Base-by-base conservation (phyloP, 352 stramenopile species). In the Phytophthora rubi region DNA sequence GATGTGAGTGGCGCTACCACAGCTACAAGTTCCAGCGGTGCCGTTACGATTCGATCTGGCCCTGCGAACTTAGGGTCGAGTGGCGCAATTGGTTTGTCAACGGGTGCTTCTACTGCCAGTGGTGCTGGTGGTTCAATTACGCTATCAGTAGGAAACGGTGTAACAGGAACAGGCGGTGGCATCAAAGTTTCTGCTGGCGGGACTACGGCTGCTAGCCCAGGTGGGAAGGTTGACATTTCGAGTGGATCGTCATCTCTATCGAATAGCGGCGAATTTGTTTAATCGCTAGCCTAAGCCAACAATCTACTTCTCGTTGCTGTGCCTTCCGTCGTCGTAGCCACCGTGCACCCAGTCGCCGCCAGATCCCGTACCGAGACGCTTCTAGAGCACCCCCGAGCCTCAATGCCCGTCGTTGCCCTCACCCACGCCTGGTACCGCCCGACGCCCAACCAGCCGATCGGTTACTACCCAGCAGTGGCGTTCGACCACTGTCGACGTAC, bases 101-200 rank as follows among this genome's bases (percentile, higher is more conserved):
- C 58, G 12, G 70, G 62, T 13, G 57, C n/a, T 5, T 51, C 58
- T n/a, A 65, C 12, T 9, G 49, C 30, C 10, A 51, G 15, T 30
- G 59, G 52, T 30, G 18, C 45, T 48, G 57, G 66, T 23, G 71
- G 65, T 16, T 16, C 33, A 4, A 60, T 80, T 18, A 57, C 55
- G 13, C 33, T 80, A 18, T 63, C 73, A 15, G 71, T 71, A n/a
- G 73, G 73, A 0, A 57, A 37, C 51, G 64, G 56, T 18, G 28
- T 51, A 18, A 7, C 5, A 23, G 39, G 67, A 39, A 70, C 70
- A 10, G 58, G 59, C 16, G 61, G 60, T 8, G 64, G 47, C 26
- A 69, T 70, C 42, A 49, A 18, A 10, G 32, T 92, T 55, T n/a
- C 35, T 15, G 82, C 79, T 28, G 85, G 85, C 15, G 18, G 59